These are phyloP conservation scores for Podaxis sp. DNA, from an alignment of 768 basidiomycete species.

Conservation along the genomic window DNA sequence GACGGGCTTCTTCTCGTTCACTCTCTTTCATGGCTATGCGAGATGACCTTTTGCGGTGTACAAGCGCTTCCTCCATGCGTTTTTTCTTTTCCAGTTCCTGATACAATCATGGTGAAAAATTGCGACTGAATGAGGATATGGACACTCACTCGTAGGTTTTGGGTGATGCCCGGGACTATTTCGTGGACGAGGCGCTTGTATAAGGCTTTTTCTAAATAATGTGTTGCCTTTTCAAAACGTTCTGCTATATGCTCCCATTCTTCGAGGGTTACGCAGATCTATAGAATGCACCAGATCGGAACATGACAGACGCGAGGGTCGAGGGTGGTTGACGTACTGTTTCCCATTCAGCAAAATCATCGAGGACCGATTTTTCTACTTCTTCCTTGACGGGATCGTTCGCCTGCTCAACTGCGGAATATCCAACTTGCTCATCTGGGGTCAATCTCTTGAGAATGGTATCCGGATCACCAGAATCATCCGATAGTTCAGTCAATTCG, in stretches of 20 bases:
- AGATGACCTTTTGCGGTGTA: slow-evolving; percentile 87
- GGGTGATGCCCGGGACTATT: slow-evolving; percentile 68
- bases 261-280: slow-evolving; percentile 79
- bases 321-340: slow-evolving; percentile 47
- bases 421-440: slow-evolving; percentile 3
- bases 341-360: slow-evolving; percentile 83
- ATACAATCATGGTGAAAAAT: not conserved
- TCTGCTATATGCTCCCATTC: slow-evolving; percentile 85
- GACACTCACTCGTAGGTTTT: slow-evolving; percentile 55
- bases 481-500: slow-evolving; percentile 72
- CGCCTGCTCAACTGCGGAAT: slow-evolving; percentile 8
- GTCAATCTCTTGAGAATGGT: not conserved
- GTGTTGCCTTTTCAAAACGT: slow-evolving; percentile 68
- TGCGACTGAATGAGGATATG: not conserved
- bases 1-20: slow-evolving; percentile 69
- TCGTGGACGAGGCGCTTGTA: slow-evolving; percentile 61
- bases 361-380: slow-evolving; percentile 4
- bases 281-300: not conserved
- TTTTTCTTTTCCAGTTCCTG: slow-evolving; percentile 63
- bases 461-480: slow-evolving; percentile 28
- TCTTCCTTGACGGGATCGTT: slow-evolving; percentile 8
- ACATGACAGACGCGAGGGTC: not conserved
- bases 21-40: slow-evolving; percentile 80
- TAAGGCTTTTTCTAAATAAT: slow-evolving; percentile 78
- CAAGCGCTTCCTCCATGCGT: slow-evolving; percentile 67